These are phyloP conservation scores for Mycena leptocephala DNA, from an alignment of 768 basidiomycete genomes.

Conservation along the genomic window DNA sequence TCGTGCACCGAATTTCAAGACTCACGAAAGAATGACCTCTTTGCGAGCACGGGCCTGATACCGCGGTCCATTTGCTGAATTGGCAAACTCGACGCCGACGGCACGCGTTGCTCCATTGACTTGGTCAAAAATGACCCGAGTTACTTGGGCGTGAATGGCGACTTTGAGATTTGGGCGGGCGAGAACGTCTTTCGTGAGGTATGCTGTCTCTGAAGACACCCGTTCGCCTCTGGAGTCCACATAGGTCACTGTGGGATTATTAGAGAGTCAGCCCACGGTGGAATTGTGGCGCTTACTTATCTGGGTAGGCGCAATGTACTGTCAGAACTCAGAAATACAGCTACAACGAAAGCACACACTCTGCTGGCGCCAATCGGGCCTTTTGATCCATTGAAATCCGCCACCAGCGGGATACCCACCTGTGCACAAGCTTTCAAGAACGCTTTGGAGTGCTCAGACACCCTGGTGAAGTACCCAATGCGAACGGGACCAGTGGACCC, in stretches of 20 bases:
- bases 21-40: conserved; percentile 77
- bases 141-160: conserved; percentile 69
- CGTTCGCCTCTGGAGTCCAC: conserved; percentile 67
- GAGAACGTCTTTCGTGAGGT: conserved; percentile 77
- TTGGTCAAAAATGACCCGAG: conserved; percentile 70
- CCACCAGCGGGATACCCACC: conserved; percentile 71
- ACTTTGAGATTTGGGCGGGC: conserved; percentile 78
- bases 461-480: conserved; percentile 70
- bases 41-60: conserved; percentile 67
- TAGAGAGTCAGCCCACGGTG: background rate
- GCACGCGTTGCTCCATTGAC: conserved; percentile 61
- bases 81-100: conserved; percentile 74
- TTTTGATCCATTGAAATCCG: conserved; percentile 73
- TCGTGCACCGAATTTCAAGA: conserved; percentile 4
- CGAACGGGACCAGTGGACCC: conserved; percentile 72
- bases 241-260: conserved; percentile 71
- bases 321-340: background rate
- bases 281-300: conserved; percentile 55
- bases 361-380: conserved; percentile 77
- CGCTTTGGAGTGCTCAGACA: conserved; percentile 60
- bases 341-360: conserved; percentile 51
- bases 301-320: conserved; percentile 41
- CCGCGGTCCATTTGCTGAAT: conserved; percentile 50
- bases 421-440: conserved; percentile 72
- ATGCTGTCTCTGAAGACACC: conserved; percentile 77